A percentile compares a stretch with the other conserved stretches of the same genome.
phyloP scores from a whole-genome alignment of 2,329 filamentous ascomycete genomes.

The Phialophora tarda region DNA sequence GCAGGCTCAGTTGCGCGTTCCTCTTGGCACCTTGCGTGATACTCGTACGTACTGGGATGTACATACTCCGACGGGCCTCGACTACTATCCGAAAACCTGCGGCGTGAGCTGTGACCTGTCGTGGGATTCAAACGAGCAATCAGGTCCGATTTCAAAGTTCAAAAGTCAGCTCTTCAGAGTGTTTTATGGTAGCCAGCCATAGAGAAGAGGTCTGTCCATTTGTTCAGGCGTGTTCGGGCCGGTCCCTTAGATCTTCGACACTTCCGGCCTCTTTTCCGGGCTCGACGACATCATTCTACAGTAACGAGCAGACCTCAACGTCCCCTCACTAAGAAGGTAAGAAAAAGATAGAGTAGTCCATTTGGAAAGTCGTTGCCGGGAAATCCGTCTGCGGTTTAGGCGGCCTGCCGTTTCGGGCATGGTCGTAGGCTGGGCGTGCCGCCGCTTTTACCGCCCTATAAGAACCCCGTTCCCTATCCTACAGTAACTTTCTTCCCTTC shows the following conservation, averaged over 20 bases:
- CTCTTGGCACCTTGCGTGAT: conserved; percentile 12
- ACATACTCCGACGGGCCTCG: background rate
- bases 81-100: background rate
- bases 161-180: background rate
- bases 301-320: background rate
- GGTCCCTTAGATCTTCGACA: conserved; percentile 10
- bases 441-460: no score
- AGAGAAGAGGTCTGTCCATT: background rate
- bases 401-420: no score
- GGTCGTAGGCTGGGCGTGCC: no score
- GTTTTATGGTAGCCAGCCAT: background rate
- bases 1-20: conserved; percentile 12
- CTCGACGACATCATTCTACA: conserved; percentile 15
- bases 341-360: background rate
- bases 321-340: background rate
- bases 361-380: background rate
- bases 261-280: background rate
- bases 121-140: background rate
- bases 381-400: no score
- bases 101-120: background rate
- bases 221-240: conserved; percentile 15
- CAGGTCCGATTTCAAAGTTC: background rate
- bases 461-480: no score
- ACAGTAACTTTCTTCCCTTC: no score
- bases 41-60: background rate